Base-by-base conservation (phyloP, 768 basidiomycete genomes). In the Suillus lakei region DNA sequence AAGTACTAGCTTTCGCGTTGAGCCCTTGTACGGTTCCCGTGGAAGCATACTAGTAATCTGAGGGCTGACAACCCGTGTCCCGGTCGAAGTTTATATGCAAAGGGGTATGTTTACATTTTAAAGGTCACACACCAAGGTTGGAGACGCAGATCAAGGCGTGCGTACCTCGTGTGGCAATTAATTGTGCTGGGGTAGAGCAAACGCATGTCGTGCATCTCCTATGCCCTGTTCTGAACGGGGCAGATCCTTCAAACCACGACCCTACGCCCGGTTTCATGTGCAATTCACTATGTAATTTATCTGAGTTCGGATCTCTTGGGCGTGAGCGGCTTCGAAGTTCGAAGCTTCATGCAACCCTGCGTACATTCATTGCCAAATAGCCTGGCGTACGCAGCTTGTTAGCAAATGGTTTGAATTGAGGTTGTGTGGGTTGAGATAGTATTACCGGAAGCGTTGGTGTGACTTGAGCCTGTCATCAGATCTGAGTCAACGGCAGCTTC, bases 1-100 rank as follows among this genome's bases (percentile, higher is more conserved):
- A 15, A 83, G 67, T 0, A 83, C 79, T 2, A 83, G 64, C 62
- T 82, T 83, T 67, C 83, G 77, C n/a, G 69, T 66, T 0, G 63
- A 64, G 3, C 84, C 84, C 21, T 69, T 61, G 66, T 79, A 85
- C 1, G 75, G 73, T 41, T 77, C 46, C 32, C 72, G 56, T 13
- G 73, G 59, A 4, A 69, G 6, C 79, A 79, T 79, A 64, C 23
- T 67, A 66, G 56, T 38, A 28, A 39, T 38, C 10, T 58, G 56
- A 39, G 28, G 56, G 13, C 3, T 16, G n/a, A 23, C 2, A 9
- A 15, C 36, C 23, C n/a, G 8, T n/a, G 32, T 23, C 16, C 39
- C 16, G 39, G 12, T 32, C 4, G 21, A n/a, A n/a, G 53, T 32
- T 54, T 54, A 54, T 54, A 54, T 34, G 53, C 21, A 13, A 34